Conservation (phyloP, 2,329 filamentous ascomycete species). For the Fusarium liriodendri region DNA sequence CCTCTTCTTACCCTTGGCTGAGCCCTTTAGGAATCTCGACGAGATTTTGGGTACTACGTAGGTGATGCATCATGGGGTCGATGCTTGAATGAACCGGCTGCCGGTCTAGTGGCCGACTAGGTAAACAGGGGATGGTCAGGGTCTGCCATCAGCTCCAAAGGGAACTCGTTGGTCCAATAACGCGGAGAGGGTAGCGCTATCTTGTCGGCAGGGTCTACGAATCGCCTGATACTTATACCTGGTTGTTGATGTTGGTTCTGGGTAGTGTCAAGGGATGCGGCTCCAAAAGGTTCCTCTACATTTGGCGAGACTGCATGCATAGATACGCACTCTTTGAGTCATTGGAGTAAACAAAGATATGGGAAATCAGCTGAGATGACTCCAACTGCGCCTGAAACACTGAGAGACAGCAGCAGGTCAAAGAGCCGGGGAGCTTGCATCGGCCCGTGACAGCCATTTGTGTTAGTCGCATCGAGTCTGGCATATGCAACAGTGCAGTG, state of each 20-base stretch:
- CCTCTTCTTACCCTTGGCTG: background rate
- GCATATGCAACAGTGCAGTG: background rate
- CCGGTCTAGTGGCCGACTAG: conserved; percentile 8
- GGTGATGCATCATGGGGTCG: conserved; percentile 17
- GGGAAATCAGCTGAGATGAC: background rate
- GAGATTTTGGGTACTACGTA: background rate
- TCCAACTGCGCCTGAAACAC: background rate
- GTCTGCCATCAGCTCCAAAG: conserved; percentile 13
- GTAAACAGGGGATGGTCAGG: background rate
- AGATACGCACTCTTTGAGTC: background rate
- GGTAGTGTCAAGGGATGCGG: background rate
- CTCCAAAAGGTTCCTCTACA: background rate
- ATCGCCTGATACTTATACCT: background rate
- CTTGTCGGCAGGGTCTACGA: background rate
- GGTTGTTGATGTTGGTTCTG: background rate
- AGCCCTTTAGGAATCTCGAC: background rate
- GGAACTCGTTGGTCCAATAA: conserved; percentile 12
- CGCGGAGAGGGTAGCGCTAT: background rate
- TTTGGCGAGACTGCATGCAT: background rate
- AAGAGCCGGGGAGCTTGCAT: background rate
- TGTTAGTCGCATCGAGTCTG: background rate
- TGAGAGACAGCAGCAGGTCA: background rate
- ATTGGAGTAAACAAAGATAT: background rate
- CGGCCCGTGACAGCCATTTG: background rate
- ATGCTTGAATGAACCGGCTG: conserved; percentile 4